Base-by-base conservation (phyloP, 2,329 filamentous ascomycete genomes). In the Domatiomyces catenatus region DNA sequence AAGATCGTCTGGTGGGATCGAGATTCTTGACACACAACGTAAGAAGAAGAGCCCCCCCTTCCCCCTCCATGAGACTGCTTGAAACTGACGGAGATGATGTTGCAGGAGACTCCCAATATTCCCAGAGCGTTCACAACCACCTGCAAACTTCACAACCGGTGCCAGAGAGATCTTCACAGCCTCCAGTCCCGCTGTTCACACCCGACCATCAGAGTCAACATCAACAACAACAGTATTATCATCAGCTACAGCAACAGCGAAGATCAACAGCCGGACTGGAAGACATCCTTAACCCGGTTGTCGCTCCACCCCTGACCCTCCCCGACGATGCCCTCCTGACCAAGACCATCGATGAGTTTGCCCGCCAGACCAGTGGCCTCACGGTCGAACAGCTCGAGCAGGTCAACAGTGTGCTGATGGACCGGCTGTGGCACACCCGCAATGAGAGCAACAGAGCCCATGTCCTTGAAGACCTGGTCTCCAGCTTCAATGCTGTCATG, bases 341-440 rank as follows among this genome's bases (percentile, higher is more conserved):
- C 20, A 65, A 70, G 5, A 75, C 93, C 50, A 73, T 87, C 51
- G 64, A 72, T 0, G 72, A 79, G 39, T 70, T 94, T 32, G 80
- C 82, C 0, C 68, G 76, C 24, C 72, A 75, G 44, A 90, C 85
- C 1, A 81, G 79, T 18, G 86, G 86, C 0, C 86, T 85, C 64
- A 85, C 83, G 0, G 85, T 98, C 48, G 92, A 98, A 68, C 90
- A 98, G 66, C 71, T 98, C 18, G 90, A 96, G 71, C 90, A 96
- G 67, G 82, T 95, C 64, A 89, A 89, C 64, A 83, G 88, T 6
- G 80, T 83, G 58, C 71, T 96, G 56, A 96, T 96, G 90, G 84
- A 90, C 54, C 80, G 82, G 56, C 77, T 96, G 44, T 98, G 92
- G 92, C 75, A 75, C 54, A 77, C 76, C 53, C 77, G 88, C 47